Evolutionary conservation across 2,329 filamentous ascomycete species (phyloP), one percentile per base, ranked within the genome.

Genomic region (Chaetomium olivaceum): DNA sequence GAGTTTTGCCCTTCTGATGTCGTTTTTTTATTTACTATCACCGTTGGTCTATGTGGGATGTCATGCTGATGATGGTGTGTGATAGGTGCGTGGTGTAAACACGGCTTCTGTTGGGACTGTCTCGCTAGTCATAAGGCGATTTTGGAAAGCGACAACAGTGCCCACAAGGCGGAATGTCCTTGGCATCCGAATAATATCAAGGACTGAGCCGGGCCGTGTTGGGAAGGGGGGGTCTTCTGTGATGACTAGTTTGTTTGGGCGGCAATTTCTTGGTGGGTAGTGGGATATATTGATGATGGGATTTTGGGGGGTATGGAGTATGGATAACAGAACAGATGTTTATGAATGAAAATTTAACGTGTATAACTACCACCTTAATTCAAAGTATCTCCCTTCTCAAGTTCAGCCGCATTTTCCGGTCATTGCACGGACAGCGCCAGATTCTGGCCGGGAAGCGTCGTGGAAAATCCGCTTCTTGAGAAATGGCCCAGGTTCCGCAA

Each of bases 31-130:
- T 50, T 50, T 48, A 33, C 29, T 50, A 43, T 23, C 12, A n/a
- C 8, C 23, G 8, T 21, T 6, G 27, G 27, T 3, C n/a, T 23
- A 33, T 43, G 39, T 43, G 6, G 23, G 8, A 29, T 12, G 14
- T 55, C 21, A 48, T 54, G 63, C 60, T 65, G 60, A 63, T 62
- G 54, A 25, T 56, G 6, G 16, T 39, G 21, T 16, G 31, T 16
- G 31, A 65, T 66, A 77, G 75, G 76, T 64, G 67, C 66, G 12
- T 70, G 62, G 39, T 77, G 76, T 64, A 69, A 68, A 12, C 67
- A 74, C 51, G 67, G 74, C 51, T 76, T 76, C 64, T 77, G 76
- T 69, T 79, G 74, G 65, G 74, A 78, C 39, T 79, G 77, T 52
- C 73, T 77, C n/a, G 77, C 74, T 5, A 71, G 74, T 31, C 72